phyloP scores from a whole-genome alignment of 1,284 basidiomycete species.

The Ceratobasidium sp. region DNA sequence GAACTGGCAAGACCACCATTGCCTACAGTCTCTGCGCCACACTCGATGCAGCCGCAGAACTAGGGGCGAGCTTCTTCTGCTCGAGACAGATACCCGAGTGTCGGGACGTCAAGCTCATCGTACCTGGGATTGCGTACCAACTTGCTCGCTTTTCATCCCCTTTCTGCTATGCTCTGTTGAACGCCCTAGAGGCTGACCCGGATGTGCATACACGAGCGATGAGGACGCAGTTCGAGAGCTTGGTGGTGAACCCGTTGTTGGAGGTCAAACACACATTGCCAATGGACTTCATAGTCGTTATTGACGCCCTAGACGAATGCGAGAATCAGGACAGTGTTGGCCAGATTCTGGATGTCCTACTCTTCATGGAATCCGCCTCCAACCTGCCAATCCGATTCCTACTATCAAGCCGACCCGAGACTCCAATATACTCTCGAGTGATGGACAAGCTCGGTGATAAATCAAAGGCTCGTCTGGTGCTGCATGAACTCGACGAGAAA shows the following conservation, averaged over 20 bases:
- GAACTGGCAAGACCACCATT: no score
- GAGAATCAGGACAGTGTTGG: background rate
- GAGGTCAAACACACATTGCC: background rate
- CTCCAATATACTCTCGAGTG: background rate
- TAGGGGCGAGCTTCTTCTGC: constrained; percentile 3
- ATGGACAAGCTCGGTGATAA: background rate
- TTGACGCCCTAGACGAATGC: constrained; percentile 7
- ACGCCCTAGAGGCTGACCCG: background rate
- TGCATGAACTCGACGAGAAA: background rate
- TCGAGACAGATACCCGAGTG: no score
- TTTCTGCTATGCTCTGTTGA: background rate
- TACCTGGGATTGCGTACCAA: background rate
- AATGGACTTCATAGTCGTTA: background rate
- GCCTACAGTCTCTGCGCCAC: background rate
- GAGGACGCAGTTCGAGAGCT: background rate
- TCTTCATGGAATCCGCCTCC: background rate
- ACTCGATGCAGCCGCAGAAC: background rate
- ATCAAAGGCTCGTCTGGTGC: background rate
- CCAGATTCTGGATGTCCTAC: background rate
- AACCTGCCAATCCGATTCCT: background rate
- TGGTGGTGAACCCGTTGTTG: background rate
- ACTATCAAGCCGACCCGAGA: background rate
- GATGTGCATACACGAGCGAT: background rate
- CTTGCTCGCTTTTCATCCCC: background rate
- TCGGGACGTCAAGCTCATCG: background rate